A percentile compares a stretch with the other conserved stretches of the same genome.
Conservation (phyloP, 2,329 filamentous ascomycete species). For the Diaporthe citriasiana region DNA sequence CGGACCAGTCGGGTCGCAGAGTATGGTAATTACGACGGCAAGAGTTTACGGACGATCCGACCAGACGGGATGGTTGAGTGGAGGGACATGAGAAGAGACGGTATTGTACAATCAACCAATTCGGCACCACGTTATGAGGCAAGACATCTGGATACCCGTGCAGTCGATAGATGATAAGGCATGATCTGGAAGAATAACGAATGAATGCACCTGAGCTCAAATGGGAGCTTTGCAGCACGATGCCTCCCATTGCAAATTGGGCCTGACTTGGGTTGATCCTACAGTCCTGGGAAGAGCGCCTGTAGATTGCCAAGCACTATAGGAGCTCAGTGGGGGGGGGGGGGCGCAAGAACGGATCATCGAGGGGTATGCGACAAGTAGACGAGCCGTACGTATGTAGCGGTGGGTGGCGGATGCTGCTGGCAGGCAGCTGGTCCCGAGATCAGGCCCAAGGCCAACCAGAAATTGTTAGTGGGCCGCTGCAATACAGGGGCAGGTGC, state of each 20-base stretch:
- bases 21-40: slow-evolving; percentile 26
- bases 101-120: slow-evolving; percentile 24
- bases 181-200: slow-evolving; percentile 32
- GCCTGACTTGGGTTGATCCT: neutral
- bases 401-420: neutral
- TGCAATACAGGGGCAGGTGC: neutral
- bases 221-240: slow-evolving; percentile 3
- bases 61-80: slow-evolving; percentile 3
- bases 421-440: neutral
- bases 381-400: too few relatives aligned
- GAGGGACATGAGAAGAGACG: slow-evolving; percentile 9
- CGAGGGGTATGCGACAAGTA: too few relatives aligned
- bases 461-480: slow-evolving; percentile 33
- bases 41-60: slow-evolving; percentile 28
- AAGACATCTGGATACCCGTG: slow-evolving; percentile 8
- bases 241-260: neutral
- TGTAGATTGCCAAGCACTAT: neutral
- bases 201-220: slow-evolving; percentile 29
- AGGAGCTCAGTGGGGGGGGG: too few relatives aligned
- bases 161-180: slow-evolving; percentile 27
- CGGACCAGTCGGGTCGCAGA: neutral
- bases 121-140: slow-evolving; percentile 12
- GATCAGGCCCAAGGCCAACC: neutral
- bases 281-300: too few relatives aligned
- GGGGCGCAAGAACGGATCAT: too few relatives aligned